phyloP scores from a whole-genome alignment of 306 rosid species.

The Carpinus fangiana region DNA sequence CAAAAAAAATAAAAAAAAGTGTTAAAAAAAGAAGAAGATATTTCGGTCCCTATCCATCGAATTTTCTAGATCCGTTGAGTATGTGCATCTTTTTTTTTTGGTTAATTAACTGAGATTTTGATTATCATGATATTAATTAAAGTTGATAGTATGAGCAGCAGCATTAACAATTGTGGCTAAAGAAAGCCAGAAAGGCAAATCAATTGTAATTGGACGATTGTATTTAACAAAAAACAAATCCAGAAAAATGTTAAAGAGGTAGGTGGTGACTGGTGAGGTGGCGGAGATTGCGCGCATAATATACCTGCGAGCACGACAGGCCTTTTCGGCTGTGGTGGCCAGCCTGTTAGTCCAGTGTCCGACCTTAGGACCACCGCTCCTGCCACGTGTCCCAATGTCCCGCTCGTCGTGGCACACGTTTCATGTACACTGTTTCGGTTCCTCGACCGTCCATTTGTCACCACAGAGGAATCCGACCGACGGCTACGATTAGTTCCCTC shows the following conservation, averaged over 20 bases:
- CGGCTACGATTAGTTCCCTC: too few relatives aligned
- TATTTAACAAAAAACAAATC: background rate
- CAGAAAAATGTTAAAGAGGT: background rate
- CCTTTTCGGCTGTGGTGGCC: constrained; percentile 33
- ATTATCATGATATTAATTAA: too few relatives aligned
- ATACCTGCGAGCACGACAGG: constrained; percentile 19
- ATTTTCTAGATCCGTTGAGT: too few relatives aligned
- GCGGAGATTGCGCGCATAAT: constrained; percentile 31
- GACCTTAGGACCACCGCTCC: constrained; percentile 12
- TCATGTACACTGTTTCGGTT: background rate
- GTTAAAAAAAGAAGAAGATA: too few relatives aligned
- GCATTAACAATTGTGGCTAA: too few relatives aligned
- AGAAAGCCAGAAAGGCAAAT: too few relatives aligned
- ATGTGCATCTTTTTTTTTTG: too few relatives aligned
- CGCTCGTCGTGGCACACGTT: background rate
- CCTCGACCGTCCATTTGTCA: constrained; percentile 1
- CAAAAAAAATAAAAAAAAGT: too few relatives aligned
- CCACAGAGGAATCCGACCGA: constrained; percentile 8
- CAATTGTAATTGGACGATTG: background rate
- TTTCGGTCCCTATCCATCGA: too few relatives aligned
- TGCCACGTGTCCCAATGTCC: constrained; percentile 6
- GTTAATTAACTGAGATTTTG: too few relatives aligned
- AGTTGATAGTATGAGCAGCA: too few relatives aligned
- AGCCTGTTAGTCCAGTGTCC: constrained; percentile 19
- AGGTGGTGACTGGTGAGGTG: constrained; percentile 5